A percentile compares a stretch with the other conserved stretches of the same genome.
These are phyloP conservation scores for Penicillium steckii DNA, from an alignment of 495 filamentous ascomycete genomes.

Conservation along the genomic window DNA sequence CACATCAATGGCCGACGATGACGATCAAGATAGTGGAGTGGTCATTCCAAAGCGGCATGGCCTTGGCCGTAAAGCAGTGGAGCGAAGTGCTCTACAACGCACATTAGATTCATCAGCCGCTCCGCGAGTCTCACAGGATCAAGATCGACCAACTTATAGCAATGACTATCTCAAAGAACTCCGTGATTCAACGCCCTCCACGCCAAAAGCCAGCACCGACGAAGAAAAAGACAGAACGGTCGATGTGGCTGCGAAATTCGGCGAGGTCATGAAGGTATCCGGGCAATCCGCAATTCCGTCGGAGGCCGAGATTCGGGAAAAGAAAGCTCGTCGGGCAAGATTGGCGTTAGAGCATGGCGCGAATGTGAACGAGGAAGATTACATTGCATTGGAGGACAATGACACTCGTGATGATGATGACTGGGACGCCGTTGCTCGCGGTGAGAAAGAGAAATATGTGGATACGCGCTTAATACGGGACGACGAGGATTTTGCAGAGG, in stretches of 20 bases:
- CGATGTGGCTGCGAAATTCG: conserved; percentile 67
- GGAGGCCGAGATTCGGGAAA: conserved; percentile 86
- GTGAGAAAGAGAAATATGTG: conserved; percentile 38
- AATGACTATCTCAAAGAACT: conserved; percentile 84
- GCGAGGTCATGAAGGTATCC: conserved; percentile 42
- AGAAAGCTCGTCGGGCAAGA: conserved; percentile 82
- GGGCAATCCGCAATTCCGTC: conserved; percentile 62
- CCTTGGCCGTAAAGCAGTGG: conserved; percentile 67
- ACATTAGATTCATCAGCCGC: conserved; percentile 39
- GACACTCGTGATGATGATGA: conserved; percentile 44
- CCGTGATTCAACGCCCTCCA: conserved; percentile 75
- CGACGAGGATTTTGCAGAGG: conserved; percentile 93
- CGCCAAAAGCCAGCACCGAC: conserved; percentile 58
- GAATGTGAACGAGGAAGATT: conserved; percentile 72
- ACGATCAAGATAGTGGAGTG: conserved; percentile 54
- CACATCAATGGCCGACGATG: conserved; percentile 52
- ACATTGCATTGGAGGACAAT: conserved; percentile 66
- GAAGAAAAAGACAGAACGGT: conserved; percentile 59
- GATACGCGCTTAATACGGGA: conserved; percentile 78
- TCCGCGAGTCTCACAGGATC: conserved; percentile 54
- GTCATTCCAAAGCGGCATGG: conserved; percentile 68
- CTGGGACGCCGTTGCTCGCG: conserved; percentile 38
- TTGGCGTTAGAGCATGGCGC: conserved; percentile 70
- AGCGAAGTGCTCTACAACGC: conserved; percentile 66
- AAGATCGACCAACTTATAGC: conserved; percentile 80